Conservation (phyloP, 2,329 filamentous ascomycete genomes). For the Pseudogymnoascus sp. region DNA sequence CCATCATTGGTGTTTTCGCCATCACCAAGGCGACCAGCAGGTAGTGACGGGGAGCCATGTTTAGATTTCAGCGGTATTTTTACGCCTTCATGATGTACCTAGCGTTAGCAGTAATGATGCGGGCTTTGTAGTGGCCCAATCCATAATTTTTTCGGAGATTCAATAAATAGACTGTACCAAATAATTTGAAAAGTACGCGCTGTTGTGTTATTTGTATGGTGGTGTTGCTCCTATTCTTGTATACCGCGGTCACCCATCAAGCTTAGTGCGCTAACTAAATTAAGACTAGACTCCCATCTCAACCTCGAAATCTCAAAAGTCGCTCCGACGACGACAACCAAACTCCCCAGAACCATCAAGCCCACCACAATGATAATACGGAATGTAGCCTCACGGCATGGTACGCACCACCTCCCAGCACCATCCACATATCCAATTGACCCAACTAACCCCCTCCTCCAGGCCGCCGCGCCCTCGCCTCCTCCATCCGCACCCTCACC, state of each 20-base stretch:
- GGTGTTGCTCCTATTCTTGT: background rate
- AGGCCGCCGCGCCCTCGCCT: slow-evolving; percentile 43
- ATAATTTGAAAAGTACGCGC: background rate
- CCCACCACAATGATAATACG: slow-evolving; percentile 45
- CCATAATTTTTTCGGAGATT: background rate
- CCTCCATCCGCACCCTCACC: slow-evolving; percentile 33
- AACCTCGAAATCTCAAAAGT: slow-evolving; percentile 20
- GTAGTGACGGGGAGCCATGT: slow-evolving; percentile 20
- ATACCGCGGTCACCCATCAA: background rate
- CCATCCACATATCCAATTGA: slow-evolving; percentile 16
- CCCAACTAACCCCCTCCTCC: background rate
- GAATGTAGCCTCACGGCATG: slow-evolving; percentile 45
- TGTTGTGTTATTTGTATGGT: background rate
- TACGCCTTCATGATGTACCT: slow-evolving; percentile 8
- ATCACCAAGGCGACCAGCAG: slow-evolving; percentile 59
- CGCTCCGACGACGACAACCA: slow-evolving; percentile 1
- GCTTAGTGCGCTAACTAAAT: background rate
- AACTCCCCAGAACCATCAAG: background rate
- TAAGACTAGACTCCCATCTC: background rate
- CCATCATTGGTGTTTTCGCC: slow-evolving; percentile 88
- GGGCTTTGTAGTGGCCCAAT: background rate
- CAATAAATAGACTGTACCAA: slow-evolving; percentile 5
- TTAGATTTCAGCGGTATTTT: slow-evolving; percentile 6
- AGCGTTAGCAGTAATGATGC: slow-evolving; percentile 4
- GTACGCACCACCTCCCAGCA: slow-evolving; percentile 30